A percentile compares a stretch with the other conserved stretches of the same genome.
Evolutionary conservation across 2,329 filamentous ascomycete species (phyloP).

Genomic region (Macrophomina phaseolina): DNA sequence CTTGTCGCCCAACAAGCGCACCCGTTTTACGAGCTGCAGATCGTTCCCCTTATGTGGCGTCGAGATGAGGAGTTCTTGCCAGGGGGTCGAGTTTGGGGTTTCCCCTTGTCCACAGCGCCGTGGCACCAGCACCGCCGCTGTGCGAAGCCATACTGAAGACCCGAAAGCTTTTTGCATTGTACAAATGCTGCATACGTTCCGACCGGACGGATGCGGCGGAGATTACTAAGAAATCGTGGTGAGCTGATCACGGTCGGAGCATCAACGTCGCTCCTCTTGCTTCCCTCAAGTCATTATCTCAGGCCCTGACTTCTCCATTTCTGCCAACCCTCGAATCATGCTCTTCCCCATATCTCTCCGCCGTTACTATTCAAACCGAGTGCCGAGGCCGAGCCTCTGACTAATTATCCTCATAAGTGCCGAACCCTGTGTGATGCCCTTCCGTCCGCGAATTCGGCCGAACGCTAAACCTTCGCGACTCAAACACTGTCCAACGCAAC

Average conservation of each 20-base stretch:
- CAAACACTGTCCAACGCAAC: conserved; percentile 32
- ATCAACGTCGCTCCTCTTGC: conserved; percentile 32
- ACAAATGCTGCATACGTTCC: conserved; percentile 34
- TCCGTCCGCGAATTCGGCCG: not conserved
- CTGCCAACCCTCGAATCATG: not conserved
- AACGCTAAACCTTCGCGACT: conserved; percentile 28
- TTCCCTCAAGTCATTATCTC: not conserved
- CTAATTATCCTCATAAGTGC: not conserved
- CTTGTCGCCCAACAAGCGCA: conserved; percentile 63
- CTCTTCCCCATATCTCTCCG: not conserved
- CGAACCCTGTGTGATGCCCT: not conserved
- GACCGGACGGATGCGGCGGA: conserved; percentile 29
- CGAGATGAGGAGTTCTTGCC: conserved; percentile 49
- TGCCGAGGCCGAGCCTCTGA: not conserved
- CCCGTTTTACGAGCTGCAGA: conserved; percentile 70
- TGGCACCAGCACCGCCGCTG: not conserved
- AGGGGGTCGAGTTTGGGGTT: conserved; percentile 38
- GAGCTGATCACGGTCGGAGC: conserved; percentile 33
- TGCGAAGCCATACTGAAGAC: conserved; percentile 38
- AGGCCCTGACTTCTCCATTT: not conserved
- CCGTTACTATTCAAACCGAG: not conserved
- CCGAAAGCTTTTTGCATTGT: conserved; percentile 41
- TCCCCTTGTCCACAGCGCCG: not conserved
- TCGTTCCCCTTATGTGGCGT: conserved; percentile 69
- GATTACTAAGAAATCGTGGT: conserved; percentile 31